Conservation (phyloP, 139 green algal genomes). For the Chlorella sorokiniana region DNA sequence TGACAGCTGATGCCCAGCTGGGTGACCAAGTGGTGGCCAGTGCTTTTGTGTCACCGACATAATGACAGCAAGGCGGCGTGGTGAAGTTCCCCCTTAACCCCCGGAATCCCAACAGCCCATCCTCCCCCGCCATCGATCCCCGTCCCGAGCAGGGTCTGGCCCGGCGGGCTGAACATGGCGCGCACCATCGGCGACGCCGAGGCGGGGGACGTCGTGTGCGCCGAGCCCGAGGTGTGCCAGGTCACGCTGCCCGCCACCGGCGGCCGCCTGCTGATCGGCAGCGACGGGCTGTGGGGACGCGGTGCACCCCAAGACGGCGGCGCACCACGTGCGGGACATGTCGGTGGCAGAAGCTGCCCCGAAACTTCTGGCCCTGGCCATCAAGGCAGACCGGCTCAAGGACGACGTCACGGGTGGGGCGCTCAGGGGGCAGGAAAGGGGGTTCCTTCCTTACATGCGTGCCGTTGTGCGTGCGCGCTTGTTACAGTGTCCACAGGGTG, state of each 20-base stretch:
- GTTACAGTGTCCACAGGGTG: not conserved
- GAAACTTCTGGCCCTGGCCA: conserved; percentile 54
- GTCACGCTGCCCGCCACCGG: conserved; percentile 77
- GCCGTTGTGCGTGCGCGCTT: not conserved
- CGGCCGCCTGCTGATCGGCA: conserved; percentile 85
- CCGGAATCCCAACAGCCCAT: too few relatives aligned
- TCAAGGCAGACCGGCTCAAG: conserved; percentile 53
- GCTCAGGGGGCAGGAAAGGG: not conserved
- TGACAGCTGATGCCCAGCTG: not conserved
- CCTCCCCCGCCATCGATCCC: too few relatives aligned
- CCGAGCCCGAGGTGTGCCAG: conserved; percentile 66
- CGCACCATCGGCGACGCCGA: conserved; percentile 82
- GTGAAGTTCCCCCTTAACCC: too few relatives aligned
- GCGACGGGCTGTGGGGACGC: conserved; percentile 93
- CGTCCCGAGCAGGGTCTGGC: conserved; percentile 74
- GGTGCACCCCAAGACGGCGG: conserved; percentile 69
- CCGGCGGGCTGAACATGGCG: conserved; percentile 87
- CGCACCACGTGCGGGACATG: conserved; percentile 55
- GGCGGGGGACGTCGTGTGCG: conserved; percentile 44
- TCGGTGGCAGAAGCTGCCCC: conserved; percentile 53
- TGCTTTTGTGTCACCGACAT: too few relatives aligned
- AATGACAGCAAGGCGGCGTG: too few relatives aligned
- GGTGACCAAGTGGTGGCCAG: too few relatives aligned
- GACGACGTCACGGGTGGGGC: conserved; percentile 63
- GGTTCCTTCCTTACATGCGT: too few relatives aligned